These are phyloP conservation scores for Picea sitchensis DNA, from an alignment of 75 land plant genomes.

Conservation along the genomic window DNA sequence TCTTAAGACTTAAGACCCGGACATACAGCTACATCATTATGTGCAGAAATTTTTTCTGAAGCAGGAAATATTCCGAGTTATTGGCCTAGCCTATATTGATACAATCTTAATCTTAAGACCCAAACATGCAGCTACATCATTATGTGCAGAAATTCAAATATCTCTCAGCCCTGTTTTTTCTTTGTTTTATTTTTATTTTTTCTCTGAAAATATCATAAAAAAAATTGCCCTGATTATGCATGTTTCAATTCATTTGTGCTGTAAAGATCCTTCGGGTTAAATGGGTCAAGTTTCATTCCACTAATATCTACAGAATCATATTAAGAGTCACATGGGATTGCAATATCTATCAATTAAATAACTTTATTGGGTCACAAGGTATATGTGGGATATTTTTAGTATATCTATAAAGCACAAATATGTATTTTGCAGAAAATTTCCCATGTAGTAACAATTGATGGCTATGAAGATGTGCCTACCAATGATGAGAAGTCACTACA, in stretches of 20 bases:
- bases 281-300: too few relatives aligned
- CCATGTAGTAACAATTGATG: conserved; percentile 49
- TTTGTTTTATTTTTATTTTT: not conserved
- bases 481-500: conserved; percentile 39
- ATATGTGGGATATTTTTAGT: not conserved
- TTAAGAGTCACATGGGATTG: not conserved
- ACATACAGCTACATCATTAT: not conserved
- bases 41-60: too few relatives aligned
- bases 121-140: too few relatives aligned
- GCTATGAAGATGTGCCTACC: conserved; percentile 43
- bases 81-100: not conserved
- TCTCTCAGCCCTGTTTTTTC: not conserved
- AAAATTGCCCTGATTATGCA: too few relatives aligned
- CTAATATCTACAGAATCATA: not conserved
- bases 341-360: not conserved
- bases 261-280: too few relatives aligned
- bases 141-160: too few relatives aligned
- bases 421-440: conserved; percentile 26
- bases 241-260: too few relatives aligned
- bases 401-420: not conserved
- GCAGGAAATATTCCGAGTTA: too few relatives aligned
- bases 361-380: not conserved
- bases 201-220: not conserved
- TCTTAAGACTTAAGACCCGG: not conserved
- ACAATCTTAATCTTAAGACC: not conserved